Conservation (phyloP, 768 basidiomycete species). For the Megacollybia marginata region DNA sequence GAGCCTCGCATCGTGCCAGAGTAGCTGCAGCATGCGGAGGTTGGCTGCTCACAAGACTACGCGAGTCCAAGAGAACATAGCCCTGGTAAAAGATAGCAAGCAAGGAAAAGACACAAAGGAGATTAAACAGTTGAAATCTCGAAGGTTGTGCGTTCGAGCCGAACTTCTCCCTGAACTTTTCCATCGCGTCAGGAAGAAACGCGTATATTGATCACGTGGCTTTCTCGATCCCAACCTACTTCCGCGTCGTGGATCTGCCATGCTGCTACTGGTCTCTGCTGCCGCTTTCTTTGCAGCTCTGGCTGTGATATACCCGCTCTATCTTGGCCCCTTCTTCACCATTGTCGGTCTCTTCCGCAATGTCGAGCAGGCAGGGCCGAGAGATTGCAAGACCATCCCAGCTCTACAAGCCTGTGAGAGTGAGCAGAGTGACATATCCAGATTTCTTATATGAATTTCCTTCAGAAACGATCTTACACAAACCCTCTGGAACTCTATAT, state of each 20-base stretch:
- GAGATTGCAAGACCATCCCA: constrained; percentile 39
- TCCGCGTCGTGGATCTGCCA: no score
- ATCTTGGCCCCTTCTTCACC: constrained; percentile 36
- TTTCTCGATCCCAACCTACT: no score
- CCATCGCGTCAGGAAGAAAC: not conserved
- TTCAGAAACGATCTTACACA: constrained; percentile 53
- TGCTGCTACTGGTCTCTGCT: no score
- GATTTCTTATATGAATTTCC: constrained; percentile 23
- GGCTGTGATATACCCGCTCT: constrained; percentile 39
- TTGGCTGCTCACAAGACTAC: not conserved
- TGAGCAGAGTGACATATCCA: constrained; percentile 23
- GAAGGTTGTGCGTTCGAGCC: no score
- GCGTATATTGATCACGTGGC: no score
- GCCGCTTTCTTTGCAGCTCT: constrained; percentile 28
- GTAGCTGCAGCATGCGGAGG: constrained; percentile 21
- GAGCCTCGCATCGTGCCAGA: constrained; percentile 36
- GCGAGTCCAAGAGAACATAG: not conserved
- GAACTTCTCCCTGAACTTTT: no score
- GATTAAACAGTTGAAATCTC: not conserved
- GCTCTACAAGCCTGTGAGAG: constrained; percentile 67
- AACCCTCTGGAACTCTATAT: constrained; percentile 48
- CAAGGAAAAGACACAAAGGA: not conserved
- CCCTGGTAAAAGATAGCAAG: not conserved
- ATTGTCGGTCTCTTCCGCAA: constrained; percentile 36
- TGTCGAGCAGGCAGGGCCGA: constrained; percentile 38